A percentile compares a stretch with the other conserved stretches of the same genome.
phyloP scores from a whole-genome alignment of 2,329 filamentous ascomycete species.

The Pseudogymnoascus sp. region DNA sequence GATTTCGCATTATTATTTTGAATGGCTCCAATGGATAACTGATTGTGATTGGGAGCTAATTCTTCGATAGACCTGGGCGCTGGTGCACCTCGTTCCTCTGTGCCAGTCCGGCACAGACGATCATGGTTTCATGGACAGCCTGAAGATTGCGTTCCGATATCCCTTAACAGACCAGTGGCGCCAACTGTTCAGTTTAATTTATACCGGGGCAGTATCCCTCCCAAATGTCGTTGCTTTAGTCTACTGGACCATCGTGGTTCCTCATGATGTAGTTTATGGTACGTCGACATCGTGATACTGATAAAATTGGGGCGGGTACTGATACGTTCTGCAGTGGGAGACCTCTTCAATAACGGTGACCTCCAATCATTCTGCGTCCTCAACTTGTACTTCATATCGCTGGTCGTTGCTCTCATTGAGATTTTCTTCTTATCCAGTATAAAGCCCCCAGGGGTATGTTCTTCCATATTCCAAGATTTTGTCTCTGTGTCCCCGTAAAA shows the following conservation, averaged over 20 bases:
- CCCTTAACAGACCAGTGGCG: constrained; percentile 20
- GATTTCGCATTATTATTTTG: no score
- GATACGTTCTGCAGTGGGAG: constrained; percentile 17
- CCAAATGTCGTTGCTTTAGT: constrained; percentile 28
- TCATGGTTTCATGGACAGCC: constrained; percentile 5
- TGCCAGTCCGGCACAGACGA: constrained; percentile 18
- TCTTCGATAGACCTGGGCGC: constrained; percentile 27
- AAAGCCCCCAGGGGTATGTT: constrained; percentile 27
- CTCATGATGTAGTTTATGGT: constrained; percentile 15
- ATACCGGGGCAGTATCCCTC: constrained; percentile 26
- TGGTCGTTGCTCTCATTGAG: constrained; percentile 29
- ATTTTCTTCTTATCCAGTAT: constrained; percentile 30
- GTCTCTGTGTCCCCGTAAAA: not conserved
- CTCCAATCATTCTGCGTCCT: constrained; percentile 25
- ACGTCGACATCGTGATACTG: not conserved
- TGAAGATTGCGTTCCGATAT: constrained; percentile 25
- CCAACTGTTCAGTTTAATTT: constrained; percentile 30
- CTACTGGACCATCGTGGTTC: constrained; percentile 29
- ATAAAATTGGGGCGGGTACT: constrained; percentile 10
- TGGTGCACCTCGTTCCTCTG: constrained; percentile 31
- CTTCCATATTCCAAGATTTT: not conserved
- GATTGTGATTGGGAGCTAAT: not conserved
- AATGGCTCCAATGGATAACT: not conserved
- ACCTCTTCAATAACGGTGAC: constrained; percentile 22
- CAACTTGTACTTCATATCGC: constrained; percentile 26